These are phyloP conservation scores for Jamesozyma gamospora DNA, from an alignment of 805 yeast species.

Conservation along the genomic window DNA sequence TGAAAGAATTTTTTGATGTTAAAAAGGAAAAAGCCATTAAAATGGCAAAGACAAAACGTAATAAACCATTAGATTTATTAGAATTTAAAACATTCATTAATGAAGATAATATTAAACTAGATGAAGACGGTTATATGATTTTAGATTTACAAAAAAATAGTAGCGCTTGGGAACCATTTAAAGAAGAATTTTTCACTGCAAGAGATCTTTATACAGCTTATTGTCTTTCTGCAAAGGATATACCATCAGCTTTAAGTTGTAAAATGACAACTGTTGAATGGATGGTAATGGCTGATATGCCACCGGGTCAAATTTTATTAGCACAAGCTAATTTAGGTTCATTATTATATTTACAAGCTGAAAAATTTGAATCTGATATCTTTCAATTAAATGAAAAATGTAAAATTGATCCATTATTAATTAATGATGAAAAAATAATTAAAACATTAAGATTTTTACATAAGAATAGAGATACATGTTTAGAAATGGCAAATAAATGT, in stretches of 20 bases:
- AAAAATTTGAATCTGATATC: slow-evolving; percentile 45
- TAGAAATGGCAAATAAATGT: slow-evolving; percentile 31
- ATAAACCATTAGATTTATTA: slow-evolving; percentile 8
- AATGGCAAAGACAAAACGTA: slow-evolving; percentile 6
- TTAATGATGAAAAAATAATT: slow-evolving; percentile 18
- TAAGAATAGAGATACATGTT: slow-evolving; percentile 23
- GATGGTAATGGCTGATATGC: slow-evolving; percentile 65
- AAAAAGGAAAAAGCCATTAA: slow-evolving; percentile 21
- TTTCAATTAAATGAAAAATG: slow-evolving; percentile 23
- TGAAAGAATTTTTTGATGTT: slow-evolving; percentile 25
- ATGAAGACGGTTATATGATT: slow-evolving; percentile 26
- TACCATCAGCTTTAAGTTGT: slow-evolving; percentile 48
- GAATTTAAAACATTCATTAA: slow-evolving; percentile 24
- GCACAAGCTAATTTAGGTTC: slow-evolving; percentile 66
- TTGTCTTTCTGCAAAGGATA: slow-evolving; percentile 60
- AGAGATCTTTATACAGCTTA: slow-evolving; percentile 68
- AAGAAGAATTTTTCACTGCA: slow-evolving; percentile 68
- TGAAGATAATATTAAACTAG: slow-evolving; percentile 20
- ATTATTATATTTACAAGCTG: slow-evolving; percentile 56
- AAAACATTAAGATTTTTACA: slow-evolving; percentile 18
- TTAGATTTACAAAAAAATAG: slow-evolving; percentile 32
- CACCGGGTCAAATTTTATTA: slow-evolving; percentile 52
- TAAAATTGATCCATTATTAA: slow-evolving; percentile 12
- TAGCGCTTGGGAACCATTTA: slow-evolving; percentile 60
- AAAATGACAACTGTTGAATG: slow-evolving; percentile 56